Evolutionary conservation across 768 basidiomycete genomes (phyloP).

Genomic region (Suillus subluteus): DNA sequence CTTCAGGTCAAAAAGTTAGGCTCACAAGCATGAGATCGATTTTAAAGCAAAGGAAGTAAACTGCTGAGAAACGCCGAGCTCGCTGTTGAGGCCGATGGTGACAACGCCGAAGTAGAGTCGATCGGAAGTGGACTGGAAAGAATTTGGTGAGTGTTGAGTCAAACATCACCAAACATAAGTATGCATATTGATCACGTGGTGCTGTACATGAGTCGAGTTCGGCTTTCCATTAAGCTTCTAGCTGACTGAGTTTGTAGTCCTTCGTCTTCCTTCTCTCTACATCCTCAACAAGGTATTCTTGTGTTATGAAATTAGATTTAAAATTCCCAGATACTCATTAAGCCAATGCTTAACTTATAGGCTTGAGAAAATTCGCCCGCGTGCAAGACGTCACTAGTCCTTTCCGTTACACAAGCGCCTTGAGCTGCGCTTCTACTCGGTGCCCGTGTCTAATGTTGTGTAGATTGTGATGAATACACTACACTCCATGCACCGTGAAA

Average conservation of each 20-base stretch:
- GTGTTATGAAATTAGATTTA: not conserved
- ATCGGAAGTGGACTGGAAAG: not conserved
- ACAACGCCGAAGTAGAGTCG: not conserved
- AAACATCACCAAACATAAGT: slow-evolving; percentile 2
- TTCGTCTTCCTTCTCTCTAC: not conserved
- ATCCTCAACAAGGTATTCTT: not conserved
- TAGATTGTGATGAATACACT: not conserved
- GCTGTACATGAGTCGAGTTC: not conserved
- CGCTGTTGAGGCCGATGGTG: not conserved
- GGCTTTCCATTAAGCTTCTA: not conserved
- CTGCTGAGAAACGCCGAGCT: not conserved
- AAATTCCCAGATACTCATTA: not conserved
- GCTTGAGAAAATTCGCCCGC: not conserved
- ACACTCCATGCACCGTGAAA: not conserved
- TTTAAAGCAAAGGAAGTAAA: not conserved
- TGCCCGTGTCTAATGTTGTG: not conserved
- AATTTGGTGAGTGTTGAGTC: not conserved
- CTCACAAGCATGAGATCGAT: not conserved
- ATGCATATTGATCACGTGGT: not conserved
- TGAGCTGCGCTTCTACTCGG: not conserved
- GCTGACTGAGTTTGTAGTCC: not conserved
- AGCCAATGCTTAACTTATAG: not conserved
- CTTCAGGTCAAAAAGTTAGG: too few species aligned
- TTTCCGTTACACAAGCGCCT: not conserved
- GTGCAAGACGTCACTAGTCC: too few species aligned